These are phyloP conservation scores for Prunus padus DNA, from an alignment of 306 rosid species.

Conservation along the genomic window DNA sequence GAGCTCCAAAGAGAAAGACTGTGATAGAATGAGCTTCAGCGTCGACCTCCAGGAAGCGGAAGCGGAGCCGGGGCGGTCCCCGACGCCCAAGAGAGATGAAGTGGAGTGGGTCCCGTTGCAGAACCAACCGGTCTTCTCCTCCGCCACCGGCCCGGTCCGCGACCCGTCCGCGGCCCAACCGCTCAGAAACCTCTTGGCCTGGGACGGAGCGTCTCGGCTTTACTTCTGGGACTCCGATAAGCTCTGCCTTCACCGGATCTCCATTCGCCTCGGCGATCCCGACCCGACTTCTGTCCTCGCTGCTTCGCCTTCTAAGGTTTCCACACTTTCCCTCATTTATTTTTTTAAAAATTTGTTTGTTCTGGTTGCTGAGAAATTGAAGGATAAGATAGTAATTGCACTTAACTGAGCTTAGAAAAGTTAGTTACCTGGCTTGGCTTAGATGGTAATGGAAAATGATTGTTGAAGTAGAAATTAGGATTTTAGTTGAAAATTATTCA, in stretches of 20 bases:
- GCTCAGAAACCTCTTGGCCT: constrained; percentile 57
- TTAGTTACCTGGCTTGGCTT: neutral
- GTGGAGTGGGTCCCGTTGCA: constrained; percentile 78
- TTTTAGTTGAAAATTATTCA: neutral
- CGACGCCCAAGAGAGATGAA: constrained; percentile 56
- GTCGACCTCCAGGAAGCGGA: constrained; percentile 39
- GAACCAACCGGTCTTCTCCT: constrained; percentile 67
- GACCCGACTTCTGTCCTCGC: constrained; percentile 73
- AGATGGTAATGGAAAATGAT: neutral
- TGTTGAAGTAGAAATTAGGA: neutral
- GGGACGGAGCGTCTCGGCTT: constrained; percentile 84
- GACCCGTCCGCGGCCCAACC: constrained; percentile 12
- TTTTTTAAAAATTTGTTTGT: neutral
- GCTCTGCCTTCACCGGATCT: constrained; percentile 63
- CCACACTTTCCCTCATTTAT: constrained; percentile 4
- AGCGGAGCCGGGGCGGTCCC: constrained; percentile 43
- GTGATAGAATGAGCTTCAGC: constrained; percentile 44
- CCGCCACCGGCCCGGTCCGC: constrained; percentile 18
- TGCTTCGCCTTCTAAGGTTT: constrained; percentile 78
- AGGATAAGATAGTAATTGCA: neutral
- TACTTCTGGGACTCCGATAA: constrained; percentile 73
- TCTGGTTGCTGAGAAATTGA: constrained; percentile 12
- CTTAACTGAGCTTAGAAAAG: neutral
- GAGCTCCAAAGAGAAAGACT: neutral
- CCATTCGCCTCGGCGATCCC: constrained; percentile 87